These are phyloP conservation scores for Davidsoniella virescens DNA, from an alignment of 2,329 filamentous ascomycete species.

Conservation along the genomic window DNA sequence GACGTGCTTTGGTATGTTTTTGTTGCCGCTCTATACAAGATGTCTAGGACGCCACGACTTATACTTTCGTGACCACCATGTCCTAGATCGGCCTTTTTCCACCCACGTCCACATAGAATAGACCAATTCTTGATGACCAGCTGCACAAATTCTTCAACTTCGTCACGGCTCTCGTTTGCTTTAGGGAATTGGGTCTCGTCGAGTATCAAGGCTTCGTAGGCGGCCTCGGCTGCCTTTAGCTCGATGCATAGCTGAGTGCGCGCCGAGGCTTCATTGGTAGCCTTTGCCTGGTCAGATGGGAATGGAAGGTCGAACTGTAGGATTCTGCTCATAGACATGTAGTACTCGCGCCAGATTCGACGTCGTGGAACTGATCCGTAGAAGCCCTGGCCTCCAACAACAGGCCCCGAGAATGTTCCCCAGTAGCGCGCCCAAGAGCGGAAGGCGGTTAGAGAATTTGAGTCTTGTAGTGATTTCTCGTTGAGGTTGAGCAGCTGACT, in stretches of 20 bases:
- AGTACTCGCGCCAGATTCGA: slow-evolving; percentile 73
- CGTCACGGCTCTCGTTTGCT: slow-evolving; percentile 60
- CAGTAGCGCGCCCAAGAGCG: slow-evolving; percentile 58
- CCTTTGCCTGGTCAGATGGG: slow-evolving; percentile 29
- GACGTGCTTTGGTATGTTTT: slow-evolving; percentile 93
- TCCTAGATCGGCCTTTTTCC: slow-evolving; percentile 67
- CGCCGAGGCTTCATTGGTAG: slow-evolving; percentile 33
- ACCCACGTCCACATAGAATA: slow-evolving; percentile 60
- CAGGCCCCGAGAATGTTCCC: slow-evolving; percentile 31
- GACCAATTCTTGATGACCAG: slow-evolving; percentile 74
- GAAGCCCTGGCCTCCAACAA: slow-evolving; percentile 40
- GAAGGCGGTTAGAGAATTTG: slow-evolving; percentile 39
- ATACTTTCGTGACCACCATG: slow-evolving; percentile 62
- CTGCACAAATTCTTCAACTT: slow-evolving; percentile 69
- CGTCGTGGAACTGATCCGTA: slow-evolving; percentile 44
- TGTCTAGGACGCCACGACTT: slow-evolving; percentile 64
- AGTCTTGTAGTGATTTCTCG: slow-evolving; percentile 33
- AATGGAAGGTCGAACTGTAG: slow-evolving; percentile 50
- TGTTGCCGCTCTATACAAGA: slow-evolving; percentile 75
- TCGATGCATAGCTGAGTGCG: slow-evolving; percentile 55
- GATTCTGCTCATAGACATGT: slow-evolving; percentile 60
- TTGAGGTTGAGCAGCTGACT: slow-evolving; percentile 40
- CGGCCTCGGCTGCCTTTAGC: slow-evolving; percentile 59
- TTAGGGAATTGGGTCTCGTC: slow-evolving; percentile 70
- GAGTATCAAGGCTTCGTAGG: slow-evolving; percentile 66